Conservation (phyloP, 305 asterid genomes). For the Fraxinus dipetala region DNA sequence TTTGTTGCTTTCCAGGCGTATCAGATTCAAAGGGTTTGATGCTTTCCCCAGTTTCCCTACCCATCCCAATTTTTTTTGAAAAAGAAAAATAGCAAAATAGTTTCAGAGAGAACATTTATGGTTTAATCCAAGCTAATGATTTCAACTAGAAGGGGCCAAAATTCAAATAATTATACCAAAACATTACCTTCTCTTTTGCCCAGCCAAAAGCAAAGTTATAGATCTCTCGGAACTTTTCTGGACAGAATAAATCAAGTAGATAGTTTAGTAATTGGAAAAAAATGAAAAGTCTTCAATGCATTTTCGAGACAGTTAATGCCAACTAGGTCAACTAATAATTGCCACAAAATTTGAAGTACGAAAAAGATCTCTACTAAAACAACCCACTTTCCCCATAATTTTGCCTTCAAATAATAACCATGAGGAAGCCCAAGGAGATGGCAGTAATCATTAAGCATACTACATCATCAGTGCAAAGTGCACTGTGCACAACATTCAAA, state of each 20-base stretch:
- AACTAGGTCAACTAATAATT: background rate
- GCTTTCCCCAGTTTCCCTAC: background rate
- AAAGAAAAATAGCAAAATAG: background rate
- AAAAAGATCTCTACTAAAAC: slow-evolving; percentile 5
- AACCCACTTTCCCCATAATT: background rate
- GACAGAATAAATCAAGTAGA: slow-evolving; percentile 15
- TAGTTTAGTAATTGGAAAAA: slow-evolving; percentile 17
- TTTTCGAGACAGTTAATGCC: slow-evolving; percentile 8
- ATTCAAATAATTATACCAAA: slow-evolving; percentile 12
- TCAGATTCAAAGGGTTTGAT: background rate
- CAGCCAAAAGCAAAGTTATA: slow-evolving; percentile 96
- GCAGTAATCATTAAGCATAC: slow-evolving; percentile 17
- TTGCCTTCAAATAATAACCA: background rate
- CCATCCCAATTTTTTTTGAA: background rate
- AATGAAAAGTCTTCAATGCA: background rate
- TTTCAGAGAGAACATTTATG: background rate
- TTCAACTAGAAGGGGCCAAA: slow-evolving; percentile 4
- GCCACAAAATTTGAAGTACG: background rate
- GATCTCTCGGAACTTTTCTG: slow-evolving; percentile 89
- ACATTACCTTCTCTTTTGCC: slow-evolving; percentile 94
- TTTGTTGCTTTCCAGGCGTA: background rate
- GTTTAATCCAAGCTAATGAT: background rate
- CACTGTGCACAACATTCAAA: background rate
- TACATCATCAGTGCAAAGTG: slow-evolving; percentile 2
- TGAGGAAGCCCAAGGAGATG: background rate